Evolutionary conservation across 306 rosid genomes (phyloP).

Genomic region (Quercus bicolor): DNA sequence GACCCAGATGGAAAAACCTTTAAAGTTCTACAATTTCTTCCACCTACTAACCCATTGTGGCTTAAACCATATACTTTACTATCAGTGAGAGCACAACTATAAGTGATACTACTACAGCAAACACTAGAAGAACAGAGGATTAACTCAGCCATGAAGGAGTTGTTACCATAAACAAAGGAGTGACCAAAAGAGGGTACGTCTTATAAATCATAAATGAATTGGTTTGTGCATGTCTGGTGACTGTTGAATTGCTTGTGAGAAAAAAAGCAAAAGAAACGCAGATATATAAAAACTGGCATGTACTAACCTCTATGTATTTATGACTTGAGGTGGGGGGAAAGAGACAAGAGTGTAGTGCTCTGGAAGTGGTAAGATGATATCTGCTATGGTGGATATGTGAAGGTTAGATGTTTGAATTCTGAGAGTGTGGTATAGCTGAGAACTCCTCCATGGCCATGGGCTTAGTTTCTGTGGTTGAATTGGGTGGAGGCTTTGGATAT

Average conservation of each 20-base stretch:
- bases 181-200: neutral
- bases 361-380: neutral
- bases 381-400: neutral
- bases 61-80: constrained; percentile 27
- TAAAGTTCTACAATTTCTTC: constrained; percentile 31
- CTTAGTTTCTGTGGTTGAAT: neutral
- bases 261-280: neutral
- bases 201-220: constrained; percentile 6
- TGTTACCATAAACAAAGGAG: constrained; percentile 1
- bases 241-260: neutral
- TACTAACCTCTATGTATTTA: constrained; percentile 34
- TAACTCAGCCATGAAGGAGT: constrained; percentile 43
- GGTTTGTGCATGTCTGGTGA: neutral
- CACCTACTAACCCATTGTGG: constrained; percentile 31
- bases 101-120: constrained; percentile 36
- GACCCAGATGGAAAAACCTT: constrained; percentile 46
- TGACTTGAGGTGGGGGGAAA: neutral
- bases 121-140: constrained; percentile 47
- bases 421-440: neutral
- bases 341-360: neutral
- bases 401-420: neutral
- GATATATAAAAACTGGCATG: neutral
- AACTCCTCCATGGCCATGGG: neutral
- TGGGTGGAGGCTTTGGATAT: neutral
- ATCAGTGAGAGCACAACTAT: constrained; percentile 30